Evolutionary conservation across 2,329 filamentous ascomycete genomes (phyloP).

Genomic region (Zasmidium citrigriseum): DNA sequence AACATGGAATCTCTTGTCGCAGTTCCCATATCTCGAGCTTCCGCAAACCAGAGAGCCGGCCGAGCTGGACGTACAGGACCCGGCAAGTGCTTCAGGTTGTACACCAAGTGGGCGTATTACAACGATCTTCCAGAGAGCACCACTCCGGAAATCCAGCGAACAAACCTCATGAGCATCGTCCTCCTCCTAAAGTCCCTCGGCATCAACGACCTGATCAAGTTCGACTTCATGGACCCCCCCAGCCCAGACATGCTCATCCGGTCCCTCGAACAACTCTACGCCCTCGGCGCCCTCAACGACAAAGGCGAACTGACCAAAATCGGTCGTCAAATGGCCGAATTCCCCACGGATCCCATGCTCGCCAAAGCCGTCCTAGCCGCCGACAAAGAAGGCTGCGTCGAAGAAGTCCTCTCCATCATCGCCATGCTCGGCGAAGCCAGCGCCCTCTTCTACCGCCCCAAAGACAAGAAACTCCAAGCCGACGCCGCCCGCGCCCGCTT

Average conservation of each 20-base stretch:
- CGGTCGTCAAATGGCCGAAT: slow-evolving; percentile 92
- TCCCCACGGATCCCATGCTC: slow-evolving; percentile 89
- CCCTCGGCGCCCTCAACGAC: slow-evolving; percentile 84
- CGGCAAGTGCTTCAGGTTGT: slow-evolving; percentile 90
- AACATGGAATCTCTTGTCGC: slow-evolving; percentile 92
- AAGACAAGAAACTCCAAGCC: slow-evolving; percentile 96
- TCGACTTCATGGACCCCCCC: slow-evolving; percentile 95
- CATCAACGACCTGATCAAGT: slow-evolving; percentile 88
- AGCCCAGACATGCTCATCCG: slow-evolving; percentile 86
- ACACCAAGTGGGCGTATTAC: slow-evolving; percentile 83
- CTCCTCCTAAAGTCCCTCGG: slow-evolving; percentile 85
- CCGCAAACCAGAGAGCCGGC: slow-evolving; percentile 88
- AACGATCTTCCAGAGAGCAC: slow-evolving; percentile 93
- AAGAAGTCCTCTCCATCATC: slow-evolving; percentile 91
- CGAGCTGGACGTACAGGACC: slow-evolving; percentile 89
- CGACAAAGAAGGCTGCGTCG: slow-evolving; percentile 87
- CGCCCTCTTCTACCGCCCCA: slow-evolving; percentile 89
- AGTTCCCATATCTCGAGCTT: slow-evolving; percentile 86
- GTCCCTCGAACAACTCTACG: slow-evolving; percentile 87
- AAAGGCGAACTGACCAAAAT: slow-evolving; percentile 86
- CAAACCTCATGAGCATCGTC: slow-evolving; percentile 81
- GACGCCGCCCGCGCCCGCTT: slow-evolving; percentile 88
- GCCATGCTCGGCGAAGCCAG: slow-evolving; percentile 89
- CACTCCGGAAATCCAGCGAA: slow-evolving; percentile 89
- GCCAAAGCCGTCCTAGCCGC: slow-evolving; percentile 86